A percentile compares a stretch with the other conserved stretches of the same genome.
Evolutionary conservation across 768 basidiomycete species (phyloP).

Genomic region (Tricholoma terreum): DNA sequence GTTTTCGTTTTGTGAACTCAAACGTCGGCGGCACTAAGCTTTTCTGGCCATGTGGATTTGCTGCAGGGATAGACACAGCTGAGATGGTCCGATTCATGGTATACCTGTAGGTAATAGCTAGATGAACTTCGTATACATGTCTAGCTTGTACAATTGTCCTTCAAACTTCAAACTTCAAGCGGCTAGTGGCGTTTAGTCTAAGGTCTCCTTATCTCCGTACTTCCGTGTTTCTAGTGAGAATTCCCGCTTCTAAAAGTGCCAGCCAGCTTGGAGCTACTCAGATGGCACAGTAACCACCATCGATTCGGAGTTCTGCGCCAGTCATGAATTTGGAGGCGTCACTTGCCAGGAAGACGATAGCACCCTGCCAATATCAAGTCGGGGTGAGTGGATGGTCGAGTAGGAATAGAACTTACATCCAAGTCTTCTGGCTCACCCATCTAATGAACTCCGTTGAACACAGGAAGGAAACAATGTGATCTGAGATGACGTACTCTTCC

Average conservation of each 20-base stretch:
- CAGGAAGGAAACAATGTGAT: neutral
- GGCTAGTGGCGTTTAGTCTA: no score
- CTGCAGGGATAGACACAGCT: neutral
- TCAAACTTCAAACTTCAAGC: neutral
- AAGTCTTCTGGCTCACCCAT: constrained; percentile 94
- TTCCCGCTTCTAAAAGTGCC: neutral
- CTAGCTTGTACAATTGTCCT: neutral
- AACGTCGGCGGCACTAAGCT: constrained; percentile 34
- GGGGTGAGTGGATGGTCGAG: neutral
- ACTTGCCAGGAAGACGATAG: constrained; percentile 85
- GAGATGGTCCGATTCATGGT: neutral
- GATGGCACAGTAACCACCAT: constrained; percentile 83
- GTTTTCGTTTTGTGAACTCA: constrained; percentile 85
- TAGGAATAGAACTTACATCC: constrained; percentile 46
- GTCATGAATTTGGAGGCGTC: constrained; percentile 92
- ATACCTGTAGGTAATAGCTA: neutral
- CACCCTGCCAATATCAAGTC: constrained; percentile 49
- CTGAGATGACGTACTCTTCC: constrained; percentile 55
- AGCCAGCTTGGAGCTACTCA: constrained; percentile 25
- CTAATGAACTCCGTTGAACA: constrained; percentile 32
- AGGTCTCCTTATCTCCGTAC: no score
- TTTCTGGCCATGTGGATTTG: neutral
- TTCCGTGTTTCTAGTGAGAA: no score
- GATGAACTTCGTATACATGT: neutral
- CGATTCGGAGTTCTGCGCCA: constrained; percentile 79